These are phyloP conservation scores for Leccinum uliginosum DNA, from an alignment of 768 basidiomycete genomes.

Conservation along the genomic window DNA sequence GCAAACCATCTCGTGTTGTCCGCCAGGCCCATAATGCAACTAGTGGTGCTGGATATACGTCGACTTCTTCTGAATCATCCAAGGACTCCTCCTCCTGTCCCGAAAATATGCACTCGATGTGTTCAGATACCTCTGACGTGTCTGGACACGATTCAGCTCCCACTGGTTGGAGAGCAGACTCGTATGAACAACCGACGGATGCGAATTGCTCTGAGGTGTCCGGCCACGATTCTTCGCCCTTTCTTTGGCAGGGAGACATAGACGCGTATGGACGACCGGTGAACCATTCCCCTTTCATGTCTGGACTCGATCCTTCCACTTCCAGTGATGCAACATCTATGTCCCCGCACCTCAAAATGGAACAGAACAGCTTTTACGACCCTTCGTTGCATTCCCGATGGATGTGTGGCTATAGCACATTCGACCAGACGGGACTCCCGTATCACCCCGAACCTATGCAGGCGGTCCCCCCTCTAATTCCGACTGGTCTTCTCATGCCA, in stretches of 20 bases:
- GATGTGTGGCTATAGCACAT: slow-evolving; percentile 3
- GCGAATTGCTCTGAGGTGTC: neutral
- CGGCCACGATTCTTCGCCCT: neutral
- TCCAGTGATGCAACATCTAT: neutral
- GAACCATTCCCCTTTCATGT: neutral
- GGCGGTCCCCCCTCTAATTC: neutral
- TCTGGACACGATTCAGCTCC: neutral
- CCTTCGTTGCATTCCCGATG: slow-evolving; percentile 4
- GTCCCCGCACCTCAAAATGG: neutral
- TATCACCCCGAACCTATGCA: neutral
- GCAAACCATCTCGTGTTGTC: neutral
- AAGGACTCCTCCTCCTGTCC: neutral
- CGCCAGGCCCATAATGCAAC: neutral
- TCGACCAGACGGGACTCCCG: neutral
- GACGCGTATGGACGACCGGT: neutral
- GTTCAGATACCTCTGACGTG: too few species aligned
- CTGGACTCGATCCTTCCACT: neutral
- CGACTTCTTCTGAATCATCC: neutral
- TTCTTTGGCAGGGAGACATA: neutral
- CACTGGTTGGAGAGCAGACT: neutral
- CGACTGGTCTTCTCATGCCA: neutral
- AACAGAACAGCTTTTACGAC: neutral
- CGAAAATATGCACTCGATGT: neutral
- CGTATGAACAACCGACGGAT: neutral
- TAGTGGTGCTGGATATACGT: neutral